A percentile compares a stretch with the other conserved stretches of the same genome.
Conservation (phyloP, 2,329 filamentous ascomycete genomes). For the Grosmannia serpens region DNA sequence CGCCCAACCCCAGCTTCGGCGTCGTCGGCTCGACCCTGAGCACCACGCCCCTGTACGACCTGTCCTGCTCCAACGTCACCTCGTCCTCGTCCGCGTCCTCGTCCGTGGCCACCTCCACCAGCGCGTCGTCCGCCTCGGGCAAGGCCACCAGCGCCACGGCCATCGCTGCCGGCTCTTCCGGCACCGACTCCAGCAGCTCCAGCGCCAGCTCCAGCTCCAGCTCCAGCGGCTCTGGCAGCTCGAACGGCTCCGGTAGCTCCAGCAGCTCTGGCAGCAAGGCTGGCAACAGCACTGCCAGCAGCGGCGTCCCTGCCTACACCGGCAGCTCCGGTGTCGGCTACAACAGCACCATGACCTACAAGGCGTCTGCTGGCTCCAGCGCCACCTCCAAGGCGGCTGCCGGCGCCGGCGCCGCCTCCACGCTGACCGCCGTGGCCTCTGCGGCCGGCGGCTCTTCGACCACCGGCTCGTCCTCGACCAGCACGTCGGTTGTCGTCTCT, state of each 20-base stretch:
- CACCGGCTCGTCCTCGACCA: constrained; percentile 15
- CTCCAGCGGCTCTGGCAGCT: background rate
- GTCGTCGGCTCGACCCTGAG: constrained; percentile 45
- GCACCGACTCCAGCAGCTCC: background rate
- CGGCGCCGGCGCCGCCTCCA: background rate
- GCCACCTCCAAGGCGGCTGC: background rate
- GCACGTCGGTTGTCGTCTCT: constrained; percentile 16
- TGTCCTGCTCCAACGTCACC: constrained; percentile 39
- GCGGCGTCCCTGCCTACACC: background rate
- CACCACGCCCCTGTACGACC: constrained; percentile 48
- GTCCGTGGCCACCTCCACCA: background rate
- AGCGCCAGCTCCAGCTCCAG: background rate
- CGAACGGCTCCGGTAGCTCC: background rate
- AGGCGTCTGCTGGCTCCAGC: background rate
- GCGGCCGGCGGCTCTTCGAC: constrained; percentile 16
- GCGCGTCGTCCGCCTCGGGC: background rate
- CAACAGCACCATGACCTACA: too few relatives aligned
- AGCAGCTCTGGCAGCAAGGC: background rate
- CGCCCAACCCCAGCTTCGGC: constrained; percentile 59
- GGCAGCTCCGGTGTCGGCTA: background rate
- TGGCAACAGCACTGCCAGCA: background rate
- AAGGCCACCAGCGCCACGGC: background rate
- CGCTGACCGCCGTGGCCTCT: constrained; percentile 14
- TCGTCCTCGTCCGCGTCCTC: constrained; percentile 8
- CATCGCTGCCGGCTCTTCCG: background rate